phyloP scores from a whole-genome alignment of 106 monocot genomes.

The Dioscorea alata region DNA sequence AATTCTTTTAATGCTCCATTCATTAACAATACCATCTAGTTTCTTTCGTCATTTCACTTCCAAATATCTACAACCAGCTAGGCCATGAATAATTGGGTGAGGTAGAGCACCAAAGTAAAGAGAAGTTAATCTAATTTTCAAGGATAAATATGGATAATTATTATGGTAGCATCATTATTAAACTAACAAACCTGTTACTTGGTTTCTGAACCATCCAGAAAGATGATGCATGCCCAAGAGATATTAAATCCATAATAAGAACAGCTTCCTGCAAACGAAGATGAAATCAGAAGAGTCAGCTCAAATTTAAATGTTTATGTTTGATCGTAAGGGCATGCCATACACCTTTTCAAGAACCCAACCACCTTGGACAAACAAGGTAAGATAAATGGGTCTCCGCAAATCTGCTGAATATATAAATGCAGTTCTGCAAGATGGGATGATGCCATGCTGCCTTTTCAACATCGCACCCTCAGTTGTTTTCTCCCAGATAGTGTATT shows the following conservation, averaged over 20 bases:
- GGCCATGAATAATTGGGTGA: neutral
- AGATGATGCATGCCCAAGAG: constrained; percentile 50
- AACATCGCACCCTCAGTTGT: constrained; percentile 55
- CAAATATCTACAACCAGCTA: too few species aligned
- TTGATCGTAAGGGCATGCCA: neutral
- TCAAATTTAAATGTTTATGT: neutral
- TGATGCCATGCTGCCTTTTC: constrained; percentile 73
- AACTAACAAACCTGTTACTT: constrained; percentile 50
- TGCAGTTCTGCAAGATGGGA: constrained; percentile 53
- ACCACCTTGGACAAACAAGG: constrained; percentile 85
- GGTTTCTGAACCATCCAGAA: constrained; percentile 87
- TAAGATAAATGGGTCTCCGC: constrained; percentile 69
- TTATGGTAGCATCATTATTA: too few species aligned
- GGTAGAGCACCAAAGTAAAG: neutral
- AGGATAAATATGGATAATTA: constrained; percentile 5
- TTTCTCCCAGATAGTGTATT: constrained; percentile 89
- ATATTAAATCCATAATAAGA: constrained; percentile 60
- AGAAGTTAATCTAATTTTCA: neutral
- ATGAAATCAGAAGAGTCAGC: neutral
- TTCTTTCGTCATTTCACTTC: too few species aligned
- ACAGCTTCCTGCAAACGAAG: constrained; percentile 51
- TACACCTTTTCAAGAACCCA: constrained; percentile 93
- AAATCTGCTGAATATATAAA: constrained; percentile 79
- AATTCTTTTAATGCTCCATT: too few species aligned
- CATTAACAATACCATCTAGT: too few species aligned